Conservation (phyloP, 1,284 basidiomycete genomes). For the Pseudozyma sp. region DNA sequence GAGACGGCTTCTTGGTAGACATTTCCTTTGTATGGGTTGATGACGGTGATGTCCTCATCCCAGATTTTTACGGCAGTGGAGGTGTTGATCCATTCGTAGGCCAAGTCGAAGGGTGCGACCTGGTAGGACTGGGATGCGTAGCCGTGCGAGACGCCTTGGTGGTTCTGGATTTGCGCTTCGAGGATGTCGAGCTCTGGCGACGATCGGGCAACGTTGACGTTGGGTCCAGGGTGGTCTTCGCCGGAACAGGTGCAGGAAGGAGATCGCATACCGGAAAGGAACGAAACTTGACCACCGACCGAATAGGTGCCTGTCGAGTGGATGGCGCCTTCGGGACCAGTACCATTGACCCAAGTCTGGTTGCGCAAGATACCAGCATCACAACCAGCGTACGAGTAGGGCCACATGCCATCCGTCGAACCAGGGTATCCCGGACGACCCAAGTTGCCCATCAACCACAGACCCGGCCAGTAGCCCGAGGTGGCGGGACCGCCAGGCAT, state of each 20-base stretch:
- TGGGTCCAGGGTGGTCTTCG: slow-evolving; percentile 64
- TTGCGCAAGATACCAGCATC: slow-evolving; percentile 63
- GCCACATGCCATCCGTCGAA: slow-evolving; percentile 67
- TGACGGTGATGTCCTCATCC: slow-evolving; percentile 31
- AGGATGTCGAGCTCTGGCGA: slow-evolving; percentile 68
- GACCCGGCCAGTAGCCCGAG: slow-evolving; percentile 72
- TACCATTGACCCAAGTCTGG: slow-evolving; percentile 57
- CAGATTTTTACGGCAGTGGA: slow-evolving; percentile 46
- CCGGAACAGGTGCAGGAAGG: slow-evolving; percentile 61
- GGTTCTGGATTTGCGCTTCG: slow-evolving; percentile 72
- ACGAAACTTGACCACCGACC: slow-evolving; percentile 33
- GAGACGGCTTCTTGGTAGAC: slow-evolving; percentile 67
- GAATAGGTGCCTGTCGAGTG: slow-evolving; percentile 38
- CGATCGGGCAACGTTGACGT: slow-evolving; percentile 62
- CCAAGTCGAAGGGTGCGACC: slow-evolving; percentile 65
- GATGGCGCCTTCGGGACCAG: slow-evolving; percentile 55
- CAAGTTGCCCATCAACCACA: slow-evolving; percentile 66
- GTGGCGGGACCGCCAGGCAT: slow-evolving; percentile 60
- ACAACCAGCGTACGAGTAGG: slow-evolving; percentile 69
- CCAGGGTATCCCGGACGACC: slow-evolving; percentile 66
- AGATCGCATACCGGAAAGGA: slow-evolving; percentile 46
- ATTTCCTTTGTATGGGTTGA: slow-evolving; percentile 66
- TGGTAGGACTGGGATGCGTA: slow-evolving; percentile 66
- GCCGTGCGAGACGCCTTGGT: slow-evolving; percentile 47
- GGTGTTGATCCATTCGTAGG: slow-evolving; percentile 58